phyloP scores from a whole-genome alignment of 495 filamentous ascomycete species.

The Penicillium goetzii region DNA sequence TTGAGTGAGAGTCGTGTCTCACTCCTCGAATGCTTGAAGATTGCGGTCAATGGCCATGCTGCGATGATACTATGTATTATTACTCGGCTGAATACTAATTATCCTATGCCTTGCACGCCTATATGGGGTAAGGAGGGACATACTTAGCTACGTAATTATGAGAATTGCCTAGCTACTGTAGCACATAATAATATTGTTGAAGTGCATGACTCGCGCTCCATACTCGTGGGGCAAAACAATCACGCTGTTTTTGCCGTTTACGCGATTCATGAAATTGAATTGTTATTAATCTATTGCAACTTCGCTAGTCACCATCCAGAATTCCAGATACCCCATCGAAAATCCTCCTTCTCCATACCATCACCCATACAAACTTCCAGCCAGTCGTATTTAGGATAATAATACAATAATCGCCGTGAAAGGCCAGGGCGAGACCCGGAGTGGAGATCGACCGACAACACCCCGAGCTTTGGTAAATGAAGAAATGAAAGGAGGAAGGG shows the following conservation, averaged over 20 bases:
- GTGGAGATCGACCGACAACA: background rate
- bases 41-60: background rate
- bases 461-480: background rate
- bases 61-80: no score
- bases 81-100: no score
- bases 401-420: background rate
- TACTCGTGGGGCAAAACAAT: background rate
- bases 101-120: background rate
- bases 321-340: no score
- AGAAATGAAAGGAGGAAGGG: background rate
- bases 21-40: background rate
- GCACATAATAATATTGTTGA: background rate
- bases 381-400: background rate
- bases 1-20: background rate
- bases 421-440: background rate
- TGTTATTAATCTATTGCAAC: background rate
- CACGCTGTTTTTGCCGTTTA: constrained; percentile 1
- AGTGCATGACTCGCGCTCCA: background rate
- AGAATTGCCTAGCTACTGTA: no score
- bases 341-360: background rate
- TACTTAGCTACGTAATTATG: no score
- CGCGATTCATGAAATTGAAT: background rate
- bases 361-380: background rate
- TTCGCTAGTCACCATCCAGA: no score
- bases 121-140: background rate